Evolutionary conservation across 441 rosid species (phyloP).

Genomic region (Gossypium aridum): DNA sequence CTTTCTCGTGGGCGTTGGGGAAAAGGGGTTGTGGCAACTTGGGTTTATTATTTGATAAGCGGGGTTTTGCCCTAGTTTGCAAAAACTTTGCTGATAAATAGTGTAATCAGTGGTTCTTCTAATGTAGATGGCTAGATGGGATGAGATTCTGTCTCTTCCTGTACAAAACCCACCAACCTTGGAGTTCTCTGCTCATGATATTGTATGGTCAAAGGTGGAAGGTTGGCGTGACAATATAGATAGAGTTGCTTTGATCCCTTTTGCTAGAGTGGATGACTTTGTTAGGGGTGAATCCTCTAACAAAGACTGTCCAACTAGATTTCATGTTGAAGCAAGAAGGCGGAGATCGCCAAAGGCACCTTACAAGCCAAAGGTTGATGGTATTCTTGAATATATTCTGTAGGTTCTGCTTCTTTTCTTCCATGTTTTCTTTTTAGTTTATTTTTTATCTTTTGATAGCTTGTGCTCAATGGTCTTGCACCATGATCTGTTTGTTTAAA

Average conservation of each 20-base stretch:
- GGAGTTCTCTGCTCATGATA: slow-evolving; percentile 69
- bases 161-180: slow-evolving; percentile 74
- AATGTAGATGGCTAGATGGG: slow-evolving; percentile 92
- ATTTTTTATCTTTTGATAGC: background rate
- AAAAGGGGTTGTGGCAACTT: background rate
- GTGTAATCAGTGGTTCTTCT: background rate
- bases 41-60: background rate
- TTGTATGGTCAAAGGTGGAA: slow-evolving; percentile 91
- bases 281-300: slow-evolving; percentile 80
- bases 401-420: slow-evolving; percentile 32
- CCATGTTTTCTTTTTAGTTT: background rate
- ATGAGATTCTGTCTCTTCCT: slow-evolving; percentile 79
- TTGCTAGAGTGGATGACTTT: slow-evolving; percentile 83
- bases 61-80: background rate
- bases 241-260: slow-evolving; percentile 82
- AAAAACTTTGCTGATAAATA: background rate
- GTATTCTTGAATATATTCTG: slow-evolving; percentile 85
- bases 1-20: background rate
- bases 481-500: background rate
- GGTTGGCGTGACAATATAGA: slow-evolving; percentile 91
- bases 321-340: slow-evolving; percentile 91
- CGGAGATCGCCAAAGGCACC: slow-evolving; percentile 41
- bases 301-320: slow-evolving; percentile 76
- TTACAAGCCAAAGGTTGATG: slow-evolving; percentile 86
- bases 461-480: background rate